Percentiles rank a stretch among this genome's conserved stretches.
Evolutionary conservation across 202 grass and related monocot species (phyloP).

Genomic region (Schoenoplectus triqueter): DNA sequence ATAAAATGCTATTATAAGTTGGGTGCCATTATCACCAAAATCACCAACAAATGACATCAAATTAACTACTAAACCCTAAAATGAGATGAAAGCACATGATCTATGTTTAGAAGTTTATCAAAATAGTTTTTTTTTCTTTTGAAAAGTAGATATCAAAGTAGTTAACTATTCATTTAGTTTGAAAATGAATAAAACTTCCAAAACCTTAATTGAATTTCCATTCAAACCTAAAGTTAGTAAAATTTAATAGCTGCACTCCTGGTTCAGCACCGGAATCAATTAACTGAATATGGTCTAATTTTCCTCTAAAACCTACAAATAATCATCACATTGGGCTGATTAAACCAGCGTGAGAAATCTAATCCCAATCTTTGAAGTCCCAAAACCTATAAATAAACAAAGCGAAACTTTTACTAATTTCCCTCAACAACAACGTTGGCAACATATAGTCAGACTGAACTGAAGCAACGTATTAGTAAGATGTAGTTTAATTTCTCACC

Average conservation of each 20-base stretch:
- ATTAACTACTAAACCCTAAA: neutral
- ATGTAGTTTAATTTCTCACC: neutral
- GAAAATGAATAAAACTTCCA: neutral
- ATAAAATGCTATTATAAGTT: neutral
- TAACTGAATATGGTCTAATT: neutral
- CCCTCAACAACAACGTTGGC: neutral
- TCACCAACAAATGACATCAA: slow-evolving; percentile 17
- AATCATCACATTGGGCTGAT: neutral
- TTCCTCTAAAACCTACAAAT: neutral
- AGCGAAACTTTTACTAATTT: neutral
- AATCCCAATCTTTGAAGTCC: slow-evolving; percentile 2
- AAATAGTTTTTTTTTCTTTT: no score
- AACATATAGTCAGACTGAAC: neutral
- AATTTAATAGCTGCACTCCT: neutral
- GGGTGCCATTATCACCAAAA: neutral
- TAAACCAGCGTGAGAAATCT: neutral
- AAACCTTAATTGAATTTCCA: neutral
- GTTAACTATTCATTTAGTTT: slow-evolving; percentile 18
- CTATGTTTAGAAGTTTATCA: neutral
- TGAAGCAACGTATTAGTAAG: neutral
- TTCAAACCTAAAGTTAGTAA: slow-evolving; percentile 28
- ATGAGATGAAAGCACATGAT: neutral
- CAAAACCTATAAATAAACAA: slow-evolving; percentile 24
- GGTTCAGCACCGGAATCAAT: slow-evolving; percentile 2
- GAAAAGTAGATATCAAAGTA: neutral